These are phyloP conservation scores for Thelonectria discophora DNA, from an alignment of 2,329 filamentous ascomycete species.

Conservation along the genomic window DNA sequence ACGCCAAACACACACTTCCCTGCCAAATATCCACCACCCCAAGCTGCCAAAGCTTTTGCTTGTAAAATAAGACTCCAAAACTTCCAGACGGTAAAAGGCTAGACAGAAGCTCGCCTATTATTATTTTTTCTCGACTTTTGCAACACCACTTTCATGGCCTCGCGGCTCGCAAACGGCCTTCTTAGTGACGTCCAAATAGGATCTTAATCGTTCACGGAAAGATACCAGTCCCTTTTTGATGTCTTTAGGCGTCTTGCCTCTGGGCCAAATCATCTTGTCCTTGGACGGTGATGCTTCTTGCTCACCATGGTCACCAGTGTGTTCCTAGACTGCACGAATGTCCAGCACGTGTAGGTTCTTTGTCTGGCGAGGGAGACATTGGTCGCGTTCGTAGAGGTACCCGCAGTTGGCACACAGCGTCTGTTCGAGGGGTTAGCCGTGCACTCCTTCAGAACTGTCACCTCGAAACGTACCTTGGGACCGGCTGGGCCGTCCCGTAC, in stretches of 20 bases:
- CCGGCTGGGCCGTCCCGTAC: conserved; percentile 91
- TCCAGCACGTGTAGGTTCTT: conserved; percentile 52
- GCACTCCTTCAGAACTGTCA: neutral
- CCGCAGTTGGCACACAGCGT: conserved; percentile 94
- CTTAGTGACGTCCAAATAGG: too few relatives aligned
- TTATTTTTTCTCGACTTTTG: neutral
- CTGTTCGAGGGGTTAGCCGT: conserved; percentile 52
- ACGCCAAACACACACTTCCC: conserved; percentile 38
- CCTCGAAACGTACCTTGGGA: conserved; percentile 70
- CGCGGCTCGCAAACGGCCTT: too few relatives aligned
- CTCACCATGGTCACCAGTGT: conserved; percentile 29
- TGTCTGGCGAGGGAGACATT: conserved; percentile 71
- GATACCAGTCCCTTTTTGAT: too few relatives aligned
- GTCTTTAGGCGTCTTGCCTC: too few relatives aligned
- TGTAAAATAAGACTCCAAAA: conserved; percentile 39
- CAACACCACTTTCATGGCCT: neutral
- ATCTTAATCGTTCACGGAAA: too few relatives aligned
- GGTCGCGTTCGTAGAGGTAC: conserved; percentile 86
- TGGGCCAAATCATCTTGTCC: too few relatives aligned
- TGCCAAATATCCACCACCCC: conserved; percentile 36
- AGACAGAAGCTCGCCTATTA: conserved; percentile 21
- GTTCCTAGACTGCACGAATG: conserved; percentile 45
- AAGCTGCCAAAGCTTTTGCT: conserved; percentile 40
- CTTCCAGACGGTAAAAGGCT: conserved; percentile 24
- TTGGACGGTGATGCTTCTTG: conserved; percentile 25